Conservation (phyloP, 805 yeast species). For the Wickerhamomyces tratensis region DNA sequence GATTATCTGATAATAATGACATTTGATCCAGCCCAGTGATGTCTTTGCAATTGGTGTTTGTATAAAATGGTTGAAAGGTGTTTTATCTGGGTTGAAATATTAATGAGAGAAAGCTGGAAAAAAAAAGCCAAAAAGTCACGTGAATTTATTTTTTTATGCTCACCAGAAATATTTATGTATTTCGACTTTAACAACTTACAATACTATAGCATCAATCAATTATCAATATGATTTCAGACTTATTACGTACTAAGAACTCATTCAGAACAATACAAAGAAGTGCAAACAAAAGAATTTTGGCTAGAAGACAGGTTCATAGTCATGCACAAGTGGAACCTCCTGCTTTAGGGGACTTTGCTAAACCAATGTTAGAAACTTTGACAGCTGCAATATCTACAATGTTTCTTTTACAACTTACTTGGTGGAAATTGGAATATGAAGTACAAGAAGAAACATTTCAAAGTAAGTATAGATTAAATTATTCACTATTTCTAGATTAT, state of each 20-base stretch:
- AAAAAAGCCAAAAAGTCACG: too few species aligned
- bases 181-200: too few species aligned
- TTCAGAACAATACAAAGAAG: slow-evolving; percentile 2
- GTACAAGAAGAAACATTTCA: slow-evolving; percentile 12
- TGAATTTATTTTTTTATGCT: too few species aligned
- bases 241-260: too few species aligned
- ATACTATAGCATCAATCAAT: too few species aligned
- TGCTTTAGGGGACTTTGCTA: not conserved
- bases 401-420: slow-evolving; percentile 11
- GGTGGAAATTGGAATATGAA: slow-evolving; percentile 16
- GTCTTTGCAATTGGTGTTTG: not conserved
- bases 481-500: too few species aligned
- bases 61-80: too few species aligned
- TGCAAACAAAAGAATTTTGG: slow-evolving; percentile 5
- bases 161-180: not conserved
- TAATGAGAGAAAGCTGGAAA: too few species aligned
- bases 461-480: slow-evolving; percentile 1
- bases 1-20: not conserved
- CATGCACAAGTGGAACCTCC: not conserved
- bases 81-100: too few species aligned
- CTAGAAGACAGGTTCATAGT: too few species aligned
- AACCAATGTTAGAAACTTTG: slow-evolving; percentile 14
- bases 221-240: too few species aligned
- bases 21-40: too few species aligned
- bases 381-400: slow-evolving; percentile 16